Percentiles rank a stretch among this genome's conserved stretches.
Evolutionary conservation across 1,284 basidiomycete genomes (phyloP).

Genomic region (Pholiota adiposa): DNA sequence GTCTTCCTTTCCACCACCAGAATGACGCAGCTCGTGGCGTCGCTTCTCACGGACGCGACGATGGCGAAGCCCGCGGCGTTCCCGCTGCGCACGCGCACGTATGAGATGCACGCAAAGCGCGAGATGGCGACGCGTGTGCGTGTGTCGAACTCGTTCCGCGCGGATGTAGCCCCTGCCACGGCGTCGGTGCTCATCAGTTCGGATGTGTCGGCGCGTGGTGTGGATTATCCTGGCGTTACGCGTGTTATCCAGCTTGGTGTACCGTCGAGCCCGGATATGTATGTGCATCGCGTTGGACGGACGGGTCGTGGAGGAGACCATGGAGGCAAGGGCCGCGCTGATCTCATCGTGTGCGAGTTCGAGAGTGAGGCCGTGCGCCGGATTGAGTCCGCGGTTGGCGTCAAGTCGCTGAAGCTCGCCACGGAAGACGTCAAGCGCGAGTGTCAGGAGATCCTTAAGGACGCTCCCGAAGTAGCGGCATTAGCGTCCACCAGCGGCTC

Average conservation of each 20-base stretch:
- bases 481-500: background rate
- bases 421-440: slow-evolving; percentile 55
- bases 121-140: slow-evolving; percentile 67
- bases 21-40: slow-evolving; percentile 77
- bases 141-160: slow-evolving; percentile 73
- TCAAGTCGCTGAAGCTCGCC: slow-evolving; percentile 61
- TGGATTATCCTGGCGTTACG: slow-evolving; percentile 91
- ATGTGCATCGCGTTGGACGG: slow-evolving; percentile 91
- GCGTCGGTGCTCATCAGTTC: slow-evolving; percentile 82
- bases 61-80: slow-evolving; percentile 27
- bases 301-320: slow-evolving; percentile 80
- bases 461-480: slow-evolving; percentile 44
- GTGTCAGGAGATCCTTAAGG: slow-evolving; percentile 51
- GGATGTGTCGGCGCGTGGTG: slow-evolving; percentile 90
- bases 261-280: slow-evolving; percentile 75
- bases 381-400: slow-evolving; percentile 72
- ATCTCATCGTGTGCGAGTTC: slow-evolving; percentile 86
- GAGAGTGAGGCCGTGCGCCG: slow-evolving; percentile 77
- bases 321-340: slow-evolving; percentile 83
- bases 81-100: slow-evolving; percentile 49
- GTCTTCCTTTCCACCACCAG: slow-evolving; percentile 93
- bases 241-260: slow-evolving; percentile 93
- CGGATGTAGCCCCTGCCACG: slow-evolving; percentile 49
- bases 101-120: slow-evolving; percentile 90
- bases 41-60: slow-evolving; percentile 15